A percentile compares a stretch with the other conserved stretches of the same genome.
Evolutionary conservation across 23 red algal species (phyloP).

Genomic region (Gracilaria vermiculophylla): DNA sequence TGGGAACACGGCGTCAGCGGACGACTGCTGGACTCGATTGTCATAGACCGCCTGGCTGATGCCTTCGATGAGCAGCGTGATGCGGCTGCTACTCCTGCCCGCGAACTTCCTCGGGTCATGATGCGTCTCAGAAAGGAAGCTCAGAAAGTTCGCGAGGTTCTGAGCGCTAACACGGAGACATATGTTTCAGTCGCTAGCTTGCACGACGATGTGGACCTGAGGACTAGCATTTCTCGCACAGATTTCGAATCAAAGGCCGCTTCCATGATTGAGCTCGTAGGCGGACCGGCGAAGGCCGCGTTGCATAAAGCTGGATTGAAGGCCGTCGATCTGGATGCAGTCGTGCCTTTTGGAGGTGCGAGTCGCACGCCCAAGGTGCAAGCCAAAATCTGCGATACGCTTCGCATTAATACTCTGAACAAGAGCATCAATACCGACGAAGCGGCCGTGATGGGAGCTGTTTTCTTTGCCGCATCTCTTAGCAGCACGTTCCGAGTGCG

Average conservation of each 20-base stretch:
- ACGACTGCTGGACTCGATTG: constrained; percentile 59
- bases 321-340: constrained; percentile 60
- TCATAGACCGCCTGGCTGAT: constrained; percentile 59
- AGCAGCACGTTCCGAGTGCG: constrained; percentile 79
- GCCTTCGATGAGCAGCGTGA: constrained; percentile 69
- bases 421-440: constrained; percentile 98
- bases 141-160: constrained; percentile 80
- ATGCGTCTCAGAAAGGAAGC: constrained; percentile 82
- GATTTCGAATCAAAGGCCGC: constrained; percentile 59
- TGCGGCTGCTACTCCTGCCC: constrained; percentile 23
- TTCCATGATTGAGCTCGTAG: constrained; percentile 42
- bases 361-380: constrained; percentile 82
- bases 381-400: constrained; percentile 23
- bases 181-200: constrained; percentile 60
- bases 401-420: constrained; percentile 42
- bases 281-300: constrained; percentile 33
- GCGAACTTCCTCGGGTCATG: constrained; percentile 74
- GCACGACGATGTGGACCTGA: constrained; percentile 70
- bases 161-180: constrained; percentile 86
- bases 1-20: constrained; percentile 76
- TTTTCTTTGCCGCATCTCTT: constrained; percentile 74
- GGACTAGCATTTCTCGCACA: constrained; percentile 42
- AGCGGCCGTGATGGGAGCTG: constrained; percentile 81
- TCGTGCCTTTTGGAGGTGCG: constrained; percentile 92
- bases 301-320: constrained; percentile 38